A percentile compares a stretch with the other conserved stretches of the same genome.
Evolutionary conservation across 2,329 filamentous ascomycete genomes (phyloP).

Genomic region (Hymenoscyphus infarciens): DNA sequence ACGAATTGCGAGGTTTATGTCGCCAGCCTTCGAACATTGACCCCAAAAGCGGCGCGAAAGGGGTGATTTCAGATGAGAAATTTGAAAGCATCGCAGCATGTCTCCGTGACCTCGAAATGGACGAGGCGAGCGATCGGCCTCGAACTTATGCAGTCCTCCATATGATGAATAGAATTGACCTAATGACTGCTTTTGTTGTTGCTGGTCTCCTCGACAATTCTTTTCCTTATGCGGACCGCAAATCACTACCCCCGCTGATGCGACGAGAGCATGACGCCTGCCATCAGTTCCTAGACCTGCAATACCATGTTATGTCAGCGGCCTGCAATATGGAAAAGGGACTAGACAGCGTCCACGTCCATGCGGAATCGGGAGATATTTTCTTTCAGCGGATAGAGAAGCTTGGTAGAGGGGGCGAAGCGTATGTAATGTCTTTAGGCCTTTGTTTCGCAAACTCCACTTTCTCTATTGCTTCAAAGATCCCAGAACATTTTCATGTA

Average conservation of each 20-base stretch:
- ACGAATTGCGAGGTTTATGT: not conserved
- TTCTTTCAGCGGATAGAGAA: constrained; percentile 10
- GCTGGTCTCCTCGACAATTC: constrained; percentile 12
- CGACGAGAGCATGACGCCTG: constrained; percentile 8
- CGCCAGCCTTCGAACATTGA: not conserved
- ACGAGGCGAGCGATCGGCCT: constrained; percentile 10
- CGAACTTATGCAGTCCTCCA: constrained; percentile 10
- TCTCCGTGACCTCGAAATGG: constrained; percentile 7
- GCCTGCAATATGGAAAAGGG: constrained; percentile 12
- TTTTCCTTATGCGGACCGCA: constrained; percentile 11
- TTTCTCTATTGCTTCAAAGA: too few species aligned
- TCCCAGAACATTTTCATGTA: too few species aligned
- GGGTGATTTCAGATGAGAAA: constrained; percentile 7
- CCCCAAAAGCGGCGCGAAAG: not conserved
- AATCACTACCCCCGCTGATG: constrained; percentile 11
- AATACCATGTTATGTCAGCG: constrained; percentile 11
- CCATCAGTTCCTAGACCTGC: constrained; percentile 11
- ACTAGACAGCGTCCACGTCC: constrained; percentile 8
- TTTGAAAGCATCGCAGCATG: constrained; percentile 12
- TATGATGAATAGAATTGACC: constrained; percentile 11
- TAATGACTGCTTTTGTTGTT: constrained; percentile 8
- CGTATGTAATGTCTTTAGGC: not conserved
- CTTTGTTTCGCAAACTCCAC: too few species aligned
- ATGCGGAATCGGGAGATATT: constrained; percentile 11
- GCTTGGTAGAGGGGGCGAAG: constrained; percentile 14